These are phyloP conservation scores for Raffaelea albimanens DNA, from an alignment of 2,329 filamentous ascomycete genomes.

Conservation along the genomic window DNA sequence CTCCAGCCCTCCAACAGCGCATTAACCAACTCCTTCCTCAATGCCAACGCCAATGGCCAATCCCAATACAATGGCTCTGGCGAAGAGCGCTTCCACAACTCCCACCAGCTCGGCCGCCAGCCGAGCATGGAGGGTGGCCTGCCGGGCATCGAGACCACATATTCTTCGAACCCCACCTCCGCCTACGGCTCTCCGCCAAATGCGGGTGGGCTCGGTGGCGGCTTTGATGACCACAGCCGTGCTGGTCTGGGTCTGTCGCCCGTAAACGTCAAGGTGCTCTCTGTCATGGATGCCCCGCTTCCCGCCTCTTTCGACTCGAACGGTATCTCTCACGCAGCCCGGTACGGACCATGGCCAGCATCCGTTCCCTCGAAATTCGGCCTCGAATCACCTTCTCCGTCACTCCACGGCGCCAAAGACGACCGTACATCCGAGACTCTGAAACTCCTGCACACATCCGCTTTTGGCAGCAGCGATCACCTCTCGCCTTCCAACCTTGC, in stretches of 20 bases:
- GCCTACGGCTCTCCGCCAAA: conserved; percentile 78
- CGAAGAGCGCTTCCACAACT: conserved; percentile 26
- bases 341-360: conserved; percentile 82
- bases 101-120: conserved; percentile 33
- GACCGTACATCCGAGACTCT: conserved; percentile 53
- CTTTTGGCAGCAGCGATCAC: conserved; percentile 58
- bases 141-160: conserved; percentile 49
- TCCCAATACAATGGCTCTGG: conserved; percentile 14
- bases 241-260: conserved; percentile 73
- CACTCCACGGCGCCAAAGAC: conserved; percentile 54
- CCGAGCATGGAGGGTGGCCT: conserved; percentile 45
- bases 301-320: conserved; percentile 96
- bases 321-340: conserved; percentile 82
- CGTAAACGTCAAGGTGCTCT: conserved; percentile 60
- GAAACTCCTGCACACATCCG: conserved; percentile 56
- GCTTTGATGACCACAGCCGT: conserved; percentile 41
- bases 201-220: conserved; percentile 4
- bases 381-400: conserved; percentile 74
- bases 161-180: conserved; percentile 44
- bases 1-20: conserved; percentile 58
- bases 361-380: conserved; percentile 90
- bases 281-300: conserved; percentile 84
- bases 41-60: conserved; percentile 9
- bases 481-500: conserved; percentile 27
- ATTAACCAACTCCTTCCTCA: conserved; percentile 62